Percentiles rank a stretch among this genome's conserved stretches.
Conservation (phyloP, 768 basidiomycete species). For the Auricularia auricula-judae region DNA sequence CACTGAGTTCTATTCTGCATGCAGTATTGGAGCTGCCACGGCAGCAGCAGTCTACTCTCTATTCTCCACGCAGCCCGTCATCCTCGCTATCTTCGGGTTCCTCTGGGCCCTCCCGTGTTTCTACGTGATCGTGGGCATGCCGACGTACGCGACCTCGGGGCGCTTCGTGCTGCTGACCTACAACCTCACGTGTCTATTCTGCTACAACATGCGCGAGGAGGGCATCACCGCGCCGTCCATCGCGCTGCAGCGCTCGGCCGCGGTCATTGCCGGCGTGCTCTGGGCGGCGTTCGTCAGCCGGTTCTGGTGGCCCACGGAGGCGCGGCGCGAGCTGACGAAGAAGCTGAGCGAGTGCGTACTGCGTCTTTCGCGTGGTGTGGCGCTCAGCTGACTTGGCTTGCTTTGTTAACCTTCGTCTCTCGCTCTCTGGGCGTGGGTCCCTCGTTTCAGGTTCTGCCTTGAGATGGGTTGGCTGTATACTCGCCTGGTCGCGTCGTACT, state of each 20-base stretch:
- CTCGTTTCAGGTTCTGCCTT: conserved; percentile 61
- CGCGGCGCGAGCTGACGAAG: conserved; percentile 74
- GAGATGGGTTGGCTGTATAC: conserved; percentile 95
- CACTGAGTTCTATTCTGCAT: conserved; percentile 5
- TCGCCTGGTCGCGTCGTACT: conserved; percentile 79
- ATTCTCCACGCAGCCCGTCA: conserved; percentile 63
- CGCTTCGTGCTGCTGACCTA: conserved; percentile 81
- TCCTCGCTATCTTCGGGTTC: conserved; percentile 77
- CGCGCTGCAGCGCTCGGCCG: conserved; percentile 63
- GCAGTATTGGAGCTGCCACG: conserved; percentile 65
- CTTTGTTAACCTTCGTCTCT: conserved; percentile 2
- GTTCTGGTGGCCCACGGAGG: conserved; percentile 95
- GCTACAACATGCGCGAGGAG: conserved; percentile 67
- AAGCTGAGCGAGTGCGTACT: conserved; percentile 72
- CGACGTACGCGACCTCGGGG: conserved; percentile 61
- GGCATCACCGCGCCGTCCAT: conserved; percentile 55
- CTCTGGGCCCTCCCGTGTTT: conserved; percentile 90
- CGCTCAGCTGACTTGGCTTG: too few species aligned
- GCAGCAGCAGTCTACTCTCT: conserved; percentile 63
- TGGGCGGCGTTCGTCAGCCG: conserved; percentile 85
- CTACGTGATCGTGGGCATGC: conserved; percentile 73
- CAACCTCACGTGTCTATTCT: conserved; percentile 72
- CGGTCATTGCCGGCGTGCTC: conserved; percentile 77
- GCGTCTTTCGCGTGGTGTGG: background rate
- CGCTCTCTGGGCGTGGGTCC: conserved; percentile 3